Evolutionary conservation across 257 asterid species (phyloP).

Genomic region (Coffea eugenioides): DNA sequence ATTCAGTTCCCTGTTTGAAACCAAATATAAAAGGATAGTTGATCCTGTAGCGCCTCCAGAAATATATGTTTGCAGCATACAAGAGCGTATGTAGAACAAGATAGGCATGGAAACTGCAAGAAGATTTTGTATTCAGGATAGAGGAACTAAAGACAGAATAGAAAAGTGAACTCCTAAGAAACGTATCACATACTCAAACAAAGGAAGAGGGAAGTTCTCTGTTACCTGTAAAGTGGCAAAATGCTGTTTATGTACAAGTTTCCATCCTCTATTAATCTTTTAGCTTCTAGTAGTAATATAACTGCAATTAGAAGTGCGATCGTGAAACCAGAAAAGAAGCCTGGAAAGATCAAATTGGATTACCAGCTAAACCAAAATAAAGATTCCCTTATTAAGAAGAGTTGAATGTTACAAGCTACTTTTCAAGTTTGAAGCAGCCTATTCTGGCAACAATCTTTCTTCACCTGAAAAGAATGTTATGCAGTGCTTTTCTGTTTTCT

Average conservation of each 20-base stretch:
- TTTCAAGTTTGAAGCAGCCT: neutral
- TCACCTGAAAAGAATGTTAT: constrained; percentile 68
- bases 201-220: neutral
- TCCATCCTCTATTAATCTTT: constrained; percentile 44
- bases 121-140: constrained; percentile 20
- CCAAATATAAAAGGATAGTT: constrained; percentile 84
- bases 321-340: constrained; percentile 80
- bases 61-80: constrained; percentile 71
- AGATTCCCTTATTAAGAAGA: neutral
- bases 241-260: constrained; percentile 51
- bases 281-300: constrained; percentile 51
- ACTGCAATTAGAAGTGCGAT: constrained; percentile 60
- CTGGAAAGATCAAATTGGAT: constrained; percentile 36
- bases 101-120: constrained; percentile 68
- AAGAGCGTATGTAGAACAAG: constrained; percentile 69
- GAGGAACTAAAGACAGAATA: neutral
- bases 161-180: neutral
- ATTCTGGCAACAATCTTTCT: constrained; percentile 4
- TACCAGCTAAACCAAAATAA: neutral
- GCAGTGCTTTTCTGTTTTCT: constrained; percentile 55
- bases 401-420: neutral
- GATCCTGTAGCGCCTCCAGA: constrained; percentile 83
- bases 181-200: neutral
- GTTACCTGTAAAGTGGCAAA: constrained; percentile 78
- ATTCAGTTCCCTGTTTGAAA: constrained; percentile 75